A percentile compares a stretch with the other conserved stretches of the same genome.
Conservation (phyloP, 768 basidiomycete species). For the Auricularia heimuer region DNA sequence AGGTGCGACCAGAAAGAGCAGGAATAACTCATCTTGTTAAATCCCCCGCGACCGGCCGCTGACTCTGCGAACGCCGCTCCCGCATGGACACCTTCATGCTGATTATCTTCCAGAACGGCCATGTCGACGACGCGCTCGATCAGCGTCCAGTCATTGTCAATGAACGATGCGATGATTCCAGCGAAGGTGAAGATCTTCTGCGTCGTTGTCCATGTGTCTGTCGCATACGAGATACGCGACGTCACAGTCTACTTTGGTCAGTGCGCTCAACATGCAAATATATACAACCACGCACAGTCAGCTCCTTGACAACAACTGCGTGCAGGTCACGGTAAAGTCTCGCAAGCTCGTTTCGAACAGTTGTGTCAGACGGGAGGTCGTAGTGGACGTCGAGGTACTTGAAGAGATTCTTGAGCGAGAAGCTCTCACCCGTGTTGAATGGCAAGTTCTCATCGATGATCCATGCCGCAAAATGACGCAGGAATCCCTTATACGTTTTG, state of each 20-base stretch:
- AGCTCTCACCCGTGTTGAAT: constrained; percentile 17
- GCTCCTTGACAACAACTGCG: constrained; percentile 12
- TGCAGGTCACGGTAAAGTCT: constrained; percentile 14
- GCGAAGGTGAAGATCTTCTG: constrained; percentile 16
- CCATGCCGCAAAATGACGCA: constrained; percentile 4
- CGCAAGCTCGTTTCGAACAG: constrained; percentile 16
- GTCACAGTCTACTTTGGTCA: constrained; percentile 6
- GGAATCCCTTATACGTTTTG: constrained; percentile 2
- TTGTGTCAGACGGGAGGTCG: constrained; percentile 18
- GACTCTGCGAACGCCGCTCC: constrained; percentile 22
- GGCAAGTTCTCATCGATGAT: constrained; percentile 14
- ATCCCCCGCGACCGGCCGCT: constrained; percentile 13
- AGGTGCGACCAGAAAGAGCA: neutral
- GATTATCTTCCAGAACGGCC: constrained; percentile 10
- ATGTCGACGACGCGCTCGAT: constrained; percentile 13
- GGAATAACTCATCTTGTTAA: constrained; percentile 26
- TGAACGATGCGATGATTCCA: constrained; percentile 11
- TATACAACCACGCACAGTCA: constrained; percentile 9
- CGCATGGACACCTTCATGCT: constrained; percentile 21
- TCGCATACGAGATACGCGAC: constrained; percentile 11
- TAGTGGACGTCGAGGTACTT: constrained; percentile 10
- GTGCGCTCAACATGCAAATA: neutral
- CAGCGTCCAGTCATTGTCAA: constrained; percentile 15
- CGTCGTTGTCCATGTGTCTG: constrained; percentile 13
- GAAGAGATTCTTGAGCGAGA: constrained; percentile 11